Base-by-base conservation (phyloP, 2,329 filamentous ascomycete species). In the Colletotrichum viniferum region DNA sequence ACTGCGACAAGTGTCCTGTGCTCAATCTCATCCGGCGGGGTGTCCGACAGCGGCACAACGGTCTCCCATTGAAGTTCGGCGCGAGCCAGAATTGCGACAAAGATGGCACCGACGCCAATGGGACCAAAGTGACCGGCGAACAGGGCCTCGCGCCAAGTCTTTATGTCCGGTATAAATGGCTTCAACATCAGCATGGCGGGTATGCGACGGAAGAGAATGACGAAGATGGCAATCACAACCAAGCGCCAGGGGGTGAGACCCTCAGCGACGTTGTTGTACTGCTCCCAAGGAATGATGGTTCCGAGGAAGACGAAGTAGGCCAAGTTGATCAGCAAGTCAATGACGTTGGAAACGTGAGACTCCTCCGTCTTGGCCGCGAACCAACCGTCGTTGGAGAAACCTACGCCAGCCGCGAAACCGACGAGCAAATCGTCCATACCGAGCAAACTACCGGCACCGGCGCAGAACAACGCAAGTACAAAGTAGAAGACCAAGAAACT, bases 401-500 rank as follows among this genome's bases (percentile, higher is more conserved):
- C 97, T n/a, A 99, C 97, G 73, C 97, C 97, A 71, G 95, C 95
- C 16, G 96, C 93, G 81, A 99, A 99, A 52, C 97, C 97, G 52
- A 99, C 95, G 5, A 99, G 91, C 66, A 99, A 87, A 84, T 99
- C 97, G 83, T 99, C 97, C 80, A 98, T 90, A 65, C 97, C 97
- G 60, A 99, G 87, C 74, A 98, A 91, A 84, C 95, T 96, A 34
- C 97, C 97, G 0, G 96, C 96, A 21, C 97, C 97, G 74, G 97
- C 97, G 82, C 96, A 98, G 85, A 98, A 99, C 26, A 99, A 90
- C 2, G 97, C 96, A 71, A 99, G 89, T 62, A 98, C 96, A 80
- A 99, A 99, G 88, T 99, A 99, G 86, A 98, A 99, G 66, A 98
- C 97, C 70, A 99, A 91, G 81, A 98, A 98, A 84, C 96, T 98